Conservation (phyloP, 768 basidiomycete species). For the Suillus clintonianus region DNA sequence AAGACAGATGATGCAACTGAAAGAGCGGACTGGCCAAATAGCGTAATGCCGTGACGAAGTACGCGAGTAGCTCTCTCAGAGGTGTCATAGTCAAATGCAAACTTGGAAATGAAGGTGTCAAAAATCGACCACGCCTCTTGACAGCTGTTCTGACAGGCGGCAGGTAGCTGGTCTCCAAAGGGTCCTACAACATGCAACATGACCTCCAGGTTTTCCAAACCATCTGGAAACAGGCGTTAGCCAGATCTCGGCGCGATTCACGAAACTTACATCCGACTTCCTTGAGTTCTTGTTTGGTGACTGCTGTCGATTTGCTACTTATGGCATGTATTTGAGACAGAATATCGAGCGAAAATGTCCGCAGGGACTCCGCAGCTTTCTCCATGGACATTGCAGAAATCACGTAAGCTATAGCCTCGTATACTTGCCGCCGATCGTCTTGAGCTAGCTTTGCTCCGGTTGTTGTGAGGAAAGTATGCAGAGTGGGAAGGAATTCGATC, state of each 20-base stretch:
- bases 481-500: slow-evolving; percentile 86
- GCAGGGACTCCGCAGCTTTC: slow-evolving; percentile 82
- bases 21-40: slow-evolving; percentile 72
- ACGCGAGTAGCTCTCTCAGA: slow-evolving; percentile 86
- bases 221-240: slow-evolving; percentile 49
- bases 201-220: slow-evolving; percentile 89
- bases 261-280: slow-evolving; percentile 61
- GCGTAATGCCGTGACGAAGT: slow-evolving; percentile 77
- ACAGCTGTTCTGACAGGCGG: slow-evolving; percentile 75
- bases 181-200: slow-evolving; percentile 83
- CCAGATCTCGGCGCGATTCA: background rate
- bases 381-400: slow-evolving; percentile 94
- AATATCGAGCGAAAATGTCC: slow-evolving; percentile 85
- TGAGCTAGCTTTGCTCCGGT: slow-evolving; percentile 79
- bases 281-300: slow-evolving; percentile 72
- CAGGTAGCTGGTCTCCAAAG: slow-evolving; percentile 82
- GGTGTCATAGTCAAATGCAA: slow-evolving; percentile 72
- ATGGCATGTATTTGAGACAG: slow-evolving; percentile 73
- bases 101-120: slow-evolving; percentile 76
- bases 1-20: slow-evolving; percentile 72
- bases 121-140: slow-evolving; percentile 83
- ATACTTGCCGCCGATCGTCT: slow-evolving; percentile 89
- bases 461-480: slow-evolving; percentile 84
- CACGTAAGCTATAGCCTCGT: slow-evolving; percentile 94
- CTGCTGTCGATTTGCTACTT: slow-evolving; percentile 50